A percentile compares a stretch with the other conserved stretches of the same genome.
These are phyloP conservation scores for Xylariaceae sp. DNA, from an alignment of 2,329 filamentous ascomycete species.

Conservation along the genomic window DNA sequence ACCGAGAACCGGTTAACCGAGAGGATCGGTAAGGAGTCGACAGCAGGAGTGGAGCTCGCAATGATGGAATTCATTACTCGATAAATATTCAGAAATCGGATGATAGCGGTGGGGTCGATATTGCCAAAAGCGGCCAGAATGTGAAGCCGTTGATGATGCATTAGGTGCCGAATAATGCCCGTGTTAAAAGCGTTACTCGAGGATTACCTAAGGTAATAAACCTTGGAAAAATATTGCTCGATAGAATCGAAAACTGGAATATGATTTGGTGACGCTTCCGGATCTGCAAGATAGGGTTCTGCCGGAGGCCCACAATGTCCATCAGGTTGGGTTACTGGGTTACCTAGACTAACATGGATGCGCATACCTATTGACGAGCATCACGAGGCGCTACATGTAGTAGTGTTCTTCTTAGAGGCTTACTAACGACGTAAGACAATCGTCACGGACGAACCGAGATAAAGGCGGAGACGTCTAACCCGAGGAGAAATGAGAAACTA, in stretches of 20 bases:
- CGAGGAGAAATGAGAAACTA: background rate
- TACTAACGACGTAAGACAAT: background rate
- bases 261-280: too few relatives aligned
- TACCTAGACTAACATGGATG: conserved; percentile 19
- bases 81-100: conserved; percentile 18
- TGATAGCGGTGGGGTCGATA: conserved; percentile 1
- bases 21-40: background rate
- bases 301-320: conserved; percentile 11
- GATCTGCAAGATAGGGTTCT: conserved; percentile 1
- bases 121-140: conserved; percentile 24
- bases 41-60: background rate
- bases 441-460: background rate
- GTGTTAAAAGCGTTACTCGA: conserved; percentile 30
- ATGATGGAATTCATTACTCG: conserved; percentile 23
- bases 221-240: conserved; percentile 35
- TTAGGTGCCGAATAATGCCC: background rate
- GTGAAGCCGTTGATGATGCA: conserved; percentile 33
- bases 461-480: background rate
- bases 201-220: conserved; percentile 33
- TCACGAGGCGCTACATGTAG: conserved; percentile 1
- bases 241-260: conserved; percentile 19
- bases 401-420: background rate
- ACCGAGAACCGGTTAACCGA: background rate
- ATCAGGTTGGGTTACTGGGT: conserved; percentile 9
- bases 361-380: too few relatives aligned